Conservation (phyloP, 2,329 filamentous ascomycete species). For the Penicillium sp. region DNA sequence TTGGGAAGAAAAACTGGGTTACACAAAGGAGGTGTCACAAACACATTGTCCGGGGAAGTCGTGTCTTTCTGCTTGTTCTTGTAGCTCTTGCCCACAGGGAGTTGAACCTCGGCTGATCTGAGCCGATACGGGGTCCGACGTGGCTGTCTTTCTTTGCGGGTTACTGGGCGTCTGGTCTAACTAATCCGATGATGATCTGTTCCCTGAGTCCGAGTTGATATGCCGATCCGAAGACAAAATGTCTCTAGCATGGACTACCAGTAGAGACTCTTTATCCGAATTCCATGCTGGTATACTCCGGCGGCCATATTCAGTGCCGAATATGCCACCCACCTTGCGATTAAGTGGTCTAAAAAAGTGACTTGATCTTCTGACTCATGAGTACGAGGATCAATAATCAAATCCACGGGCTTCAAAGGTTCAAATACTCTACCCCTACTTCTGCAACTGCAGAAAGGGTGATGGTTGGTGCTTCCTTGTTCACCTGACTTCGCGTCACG, state of each 20-base stretch:
- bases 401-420: neutral
- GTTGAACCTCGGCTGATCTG: conserved; percentile 22
- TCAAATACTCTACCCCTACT: too few species aligned
- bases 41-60: neutral
- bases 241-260: neutral
- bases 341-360: neutral
- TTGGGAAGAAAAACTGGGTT: neutral
- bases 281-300: neutral
- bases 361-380: neutral
- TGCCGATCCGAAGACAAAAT: neutral
- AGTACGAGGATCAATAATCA: neutral
- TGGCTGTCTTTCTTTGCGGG: neutral
- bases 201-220: neutral
- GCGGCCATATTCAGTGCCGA: neutral
- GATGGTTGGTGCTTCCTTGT: neutral
- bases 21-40: neutral
- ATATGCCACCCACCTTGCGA: neutral
- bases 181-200: neutral
- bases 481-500: conserved; percentile 35
- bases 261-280: neutral
- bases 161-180: neutral
- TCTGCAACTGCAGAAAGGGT: neutral
- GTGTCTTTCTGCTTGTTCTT: neutral
- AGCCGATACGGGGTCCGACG: neutral
- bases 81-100: conserved; percentile 6